Base-by-base conservation (phyloP, 2,329 filamentous ascomycete genomes). In the Penicillium sp. region DNA sequence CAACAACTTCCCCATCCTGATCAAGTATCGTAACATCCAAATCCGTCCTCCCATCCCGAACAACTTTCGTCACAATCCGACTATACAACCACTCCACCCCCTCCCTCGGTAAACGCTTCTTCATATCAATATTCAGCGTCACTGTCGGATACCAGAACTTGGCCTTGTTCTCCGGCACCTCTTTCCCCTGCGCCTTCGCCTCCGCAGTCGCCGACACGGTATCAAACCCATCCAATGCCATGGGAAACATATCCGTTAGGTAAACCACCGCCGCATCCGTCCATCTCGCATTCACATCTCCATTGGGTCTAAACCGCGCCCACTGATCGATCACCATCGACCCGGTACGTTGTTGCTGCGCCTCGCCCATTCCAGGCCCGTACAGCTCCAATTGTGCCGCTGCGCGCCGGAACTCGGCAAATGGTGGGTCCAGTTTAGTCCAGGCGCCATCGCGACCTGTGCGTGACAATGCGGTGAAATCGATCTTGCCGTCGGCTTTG, bases 131-230 rank as follows among this genome's bases (percentile, higher is more conserved):
- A 62, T 87, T 89, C 62, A 93, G 68, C 14, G 83, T 71, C 1
- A 94, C 67, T 0, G 87, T 94, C 0, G 86, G 86, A 63, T 87
- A 89, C 87, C 86, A 89, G 56, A 80, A 81, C 65, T 43, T 69
- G 3, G 68, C 67, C 29, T 60, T 62, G 34, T 58, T 40, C 31
- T 64, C 58, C 41, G 63, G 46, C 36, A 13, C 55, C 50, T 22
- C 41, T 28, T 49, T 50, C 0, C 56, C 55, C 36, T 59, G 56
- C 54, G 26, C 62, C 47, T 42, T 64, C 46, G 51, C 71, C 64
- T 28, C 58, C 14, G 53, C 56, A 24, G 49, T 53, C 41, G 55
- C 47, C 42, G 61, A 60, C 64, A 69, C 47, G 6, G 41, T 59
- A 60, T 63, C 68, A 46, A 69, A 61, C 27, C 68, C 65, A 64